Percentiles rank a stretch among this genome's conserved stretches.
Conservation (phyloP, 2,329 filamentous ascomycete species). For the Hymenoscyphus fructigenus region DNA sequence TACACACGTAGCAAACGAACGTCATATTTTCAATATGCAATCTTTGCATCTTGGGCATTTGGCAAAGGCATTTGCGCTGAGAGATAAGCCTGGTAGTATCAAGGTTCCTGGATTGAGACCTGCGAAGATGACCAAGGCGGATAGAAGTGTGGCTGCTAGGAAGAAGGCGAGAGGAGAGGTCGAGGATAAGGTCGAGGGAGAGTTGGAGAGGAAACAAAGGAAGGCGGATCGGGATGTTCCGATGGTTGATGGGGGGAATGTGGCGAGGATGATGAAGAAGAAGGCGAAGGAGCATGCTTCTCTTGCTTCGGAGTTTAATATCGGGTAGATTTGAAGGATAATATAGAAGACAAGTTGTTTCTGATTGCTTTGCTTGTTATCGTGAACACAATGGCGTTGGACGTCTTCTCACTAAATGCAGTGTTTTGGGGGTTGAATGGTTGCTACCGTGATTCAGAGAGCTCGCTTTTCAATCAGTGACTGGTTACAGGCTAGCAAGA, state of each 20-base stretch:
- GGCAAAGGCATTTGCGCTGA: conserved; percentile 87
- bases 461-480: too few relatives aligned
- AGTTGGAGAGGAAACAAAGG: conserved; percentile 38
- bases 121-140: conserved; percentile 43
- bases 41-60: conserved; percentile 88
- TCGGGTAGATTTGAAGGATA: conserved; percentile 46
- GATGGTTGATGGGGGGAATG: conserved; percentile 53
- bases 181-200: conserved; percentile 36
- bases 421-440: too few relatives aligned
- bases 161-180: conserved; percentile 39
- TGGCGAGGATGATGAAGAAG: conserved; percentile 63
- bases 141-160: conserved; percentile 40
- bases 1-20: conserved; percentile 84
- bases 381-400: not conserved
- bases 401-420: too few relatives aligned
- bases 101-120: conserved; percentile 48
- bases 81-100: conserved; percentile 86
- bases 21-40: conserved; percentile 87
- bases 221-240: conserved; percentile 40
- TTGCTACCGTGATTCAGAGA: too few relatives aligned
- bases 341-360: not conserved
- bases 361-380: not conserved
- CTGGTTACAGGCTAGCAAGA: too few relatives aligned
- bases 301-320: conserved; percentile 65
- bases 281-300: conserved; percentile 58